Conservation (phyloP, 768 basidiomycete genomes). For the Galerina marginata region DNA sequence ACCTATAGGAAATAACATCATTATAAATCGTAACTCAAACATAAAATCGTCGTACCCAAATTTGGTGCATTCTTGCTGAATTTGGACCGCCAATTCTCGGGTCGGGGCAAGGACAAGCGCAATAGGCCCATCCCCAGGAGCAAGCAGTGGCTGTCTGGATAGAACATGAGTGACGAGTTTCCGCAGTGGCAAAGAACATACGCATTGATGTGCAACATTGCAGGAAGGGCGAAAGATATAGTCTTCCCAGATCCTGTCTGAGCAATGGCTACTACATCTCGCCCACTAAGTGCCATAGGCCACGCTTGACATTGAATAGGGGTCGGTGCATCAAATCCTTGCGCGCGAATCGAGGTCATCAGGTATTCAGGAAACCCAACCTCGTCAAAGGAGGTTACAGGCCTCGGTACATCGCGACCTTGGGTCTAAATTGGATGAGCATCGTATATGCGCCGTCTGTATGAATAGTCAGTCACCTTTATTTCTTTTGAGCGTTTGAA, state of each 20-base stretch:
- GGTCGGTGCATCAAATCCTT: conserved; percentile 90
- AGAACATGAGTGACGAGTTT: background rate
- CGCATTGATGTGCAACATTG: conserved; percentile 99
- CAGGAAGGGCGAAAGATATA: conserved; percentile 96
- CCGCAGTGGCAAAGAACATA: conserved; percentile 42
- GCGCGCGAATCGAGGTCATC: conserved; percentile 89
- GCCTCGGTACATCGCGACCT: conserved; percentile 87
- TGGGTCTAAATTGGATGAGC: conserved; percentile 62
- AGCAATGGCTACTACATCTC: conserved; percentile 95
- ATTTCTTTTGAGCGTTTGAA: conserved; percentile 88
- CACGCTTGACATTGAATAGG: conserved; percentile 99
- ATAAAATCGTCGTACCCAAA: conserved; percentile 69
- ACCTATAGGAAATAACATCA: conserved; percentile 39
- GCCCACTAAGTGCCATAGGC: conserved; percentile 97
- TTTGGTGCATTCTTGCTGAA: conserved; percentile 98
- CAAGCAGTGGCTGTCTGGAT: conserved; percentile 84
- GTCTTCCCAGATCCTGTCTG: conserved; percentile 99
- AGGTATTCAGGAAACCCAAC: conserved; percentile 96
- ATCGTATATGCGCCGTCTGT: background rate
- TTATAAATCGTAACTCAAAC: conserved; percentile 1
- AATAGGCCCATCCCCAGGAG: conserved; percentile 96
- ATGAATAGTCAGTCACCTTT: conserved; percentile 54
- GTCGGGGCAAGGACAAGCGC: conserved; percentile 97
- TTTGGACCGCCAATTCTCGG: conserved; percentile 98
- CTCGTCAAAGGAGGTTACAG: conserved; percentile 92